Evolutionary conservation across 108 stramenopile species (phyloP), one percentile per base, ranked within the genome.

Genomic region (Cyclotella distinguenda): DNA sequence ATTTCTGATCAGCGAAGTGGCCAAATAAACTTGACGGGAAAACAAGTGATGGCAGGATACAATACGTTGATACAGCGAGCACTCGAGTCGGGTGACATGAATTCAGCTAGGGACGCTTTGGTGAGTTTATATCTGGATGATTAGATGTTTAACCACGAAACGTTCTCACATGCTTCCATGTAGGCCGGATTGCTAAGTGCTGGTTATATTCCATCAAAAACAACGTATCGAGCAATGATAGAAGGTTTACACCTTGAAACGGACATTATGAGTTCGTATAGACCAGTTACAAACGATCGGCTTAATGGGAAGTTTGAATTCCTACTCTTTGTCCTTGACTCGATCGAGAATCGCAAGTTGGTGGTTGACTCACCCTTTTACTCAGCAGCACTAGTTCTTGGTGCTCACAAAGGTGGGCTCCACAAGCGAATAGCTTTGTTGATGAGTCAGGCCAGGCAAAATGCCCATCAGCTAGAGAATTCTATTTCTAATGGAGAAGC

Each of bases 141-240:
- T n/a, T n/a, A n/a, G n/a, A n/a, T n/a, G n/a, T n/a, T n/a, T n/a
- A n/a, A n/a, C n/a, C n/a, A n/a, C n/a, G n/a, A n/a, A n/a, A n/a
- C n/a, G n/a, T 49, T 12, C 25, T 13, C 26, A 35, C 46, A 47
- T 51, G 16, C 34, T 8, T 39, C 9, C 54, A 31, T 65, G 16
- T 10, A 79, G 78, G 47, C 60, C 7, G 65, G 77, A 16, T 66
- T 91, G 6, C 32, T 88, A 19, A 44, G 32, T 19, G 80, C 77
- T 27, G 86, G 88, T 11, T 83, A 84, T 61, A 89, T 92, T 44
- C 88, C 86, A 7, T 87, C 84, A 18, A 92, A 89, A 60, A 33
- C 55, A 32, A 88, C 84, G 26, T 77, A 79, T 23, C 58, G 55
- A 25, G 57, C 62, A 9, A 82, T 88, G 11, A 58, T 73, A 23